Conservation (phyloP, 2,329 filamentous ascomycete species). For the Scedosporium minutisporum region DNA sequence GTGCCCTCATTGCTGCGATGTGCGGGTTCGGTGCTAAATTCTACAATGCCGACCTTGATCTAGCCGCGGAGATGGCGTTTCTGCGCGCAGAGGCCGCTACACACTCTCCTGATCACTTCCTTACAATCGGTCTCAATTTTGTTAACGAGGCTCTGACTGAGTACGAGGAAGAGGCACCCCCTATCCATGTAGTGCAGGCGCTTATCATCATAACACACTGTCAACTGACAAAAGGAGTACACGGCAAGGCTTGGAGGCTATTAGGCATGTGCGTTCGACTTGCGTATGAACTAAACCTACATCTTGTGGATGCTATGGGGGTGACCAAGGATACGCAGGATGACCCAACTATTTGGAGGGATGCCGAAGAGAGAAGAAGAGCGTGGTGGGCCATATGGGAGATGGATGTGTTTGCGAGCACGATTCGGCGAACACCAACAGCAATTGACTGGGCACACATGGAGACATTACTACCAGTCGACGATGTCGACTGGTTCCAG, state of each 20-base stretch:
- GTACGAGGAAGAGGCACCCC: slow-evolving; percentile 20
- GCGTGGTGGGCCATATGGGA: slow-evolving; percentile 31
- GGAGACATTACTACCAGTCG: slow-evolving; percentile 23
- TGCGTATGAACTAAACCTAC: slow-evolving; percentile 25
- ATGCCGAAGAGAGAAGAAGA: slow-evolving; percentile 25
- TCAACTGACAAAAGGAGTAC: slow-evolving; percentile 24
- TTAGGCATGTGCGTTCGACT: slow-evolving; percentile 18
- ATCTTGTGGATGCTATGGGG: slow-evolving; percentile 16
- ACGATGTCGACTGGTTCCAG: slow-evolving; percentile 23
- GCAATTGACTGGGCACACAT: slow-evolving; percentile 25
- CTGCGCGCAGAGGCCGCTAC: not conserved
- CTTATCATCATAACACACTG: slow-evolving; percentile 23
- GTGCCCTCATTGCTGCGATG: slow-evolving; percentile 21
- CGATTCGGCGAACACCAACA: slow-evolving; percentile 25
- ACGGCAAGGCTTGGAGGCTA: slow-evolving; percentile 24
- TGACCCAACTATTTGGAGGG: slow-evolving; percentile 13
- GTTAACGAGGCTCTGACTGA: slow-evolving; percentile 19
- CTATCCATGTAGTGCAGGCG: slow-evolving; percentile 25
- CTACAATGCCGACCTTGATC: slow-evolving; percentile 5
- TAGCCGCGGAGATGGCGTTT: not conserved
- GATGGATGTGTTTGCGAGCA: slow-evolving; percentile 30
- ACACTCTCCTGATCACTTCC: slow-evolving; percentile 10
- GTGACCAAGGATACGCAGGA: not conserved
- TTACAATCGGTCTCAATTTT: slow-evolving; percentile 14
- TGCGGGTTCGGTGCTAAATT: slow-evolving; percentile 18